Percentiles rank a stretch among this genome's conserved stretches.
Evolutionary conservation across 2,329 filamentous ascomycete genomes (phyloP).

Genomic region (Cryphonectria japonica): DNA sequence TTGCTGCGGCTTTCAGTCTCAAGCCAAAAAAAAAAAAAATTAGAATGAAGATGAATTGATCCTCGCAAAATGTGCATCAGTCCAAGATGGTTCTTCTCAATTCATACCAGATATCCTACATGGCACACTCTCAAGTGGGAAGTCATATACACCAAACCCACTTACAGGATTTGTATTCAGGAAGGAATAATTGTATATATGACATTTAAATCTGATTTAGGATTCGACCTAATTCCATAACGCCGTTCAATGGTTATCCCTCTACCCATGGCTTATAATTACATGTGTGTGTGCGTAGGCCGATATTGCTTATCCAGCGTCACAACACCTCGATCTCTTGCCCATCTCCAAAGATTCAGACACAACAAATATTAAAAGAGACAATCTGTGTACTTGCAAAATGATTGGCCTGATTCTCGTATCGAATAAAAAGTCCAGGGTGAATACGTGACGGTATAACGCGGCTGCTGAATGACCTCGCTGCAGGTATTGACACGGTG

Average conservation of each 20-base stretch:
- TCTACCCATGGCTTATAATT: neutral
- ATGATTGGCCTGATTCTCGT: neutral
- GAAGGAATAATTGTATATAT: neutral
- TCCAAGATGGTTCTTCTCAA: too few relatives aligned
- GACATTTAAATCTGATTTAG: neutral
- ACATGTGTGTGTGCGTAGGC: neutral
- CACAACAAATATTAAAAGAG: neutral
- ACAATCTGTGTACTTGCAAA: neutral
- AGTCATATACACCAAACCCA: neutral
- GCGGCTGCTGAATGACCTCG: neutral
- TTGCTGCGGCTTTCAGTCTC: too few relatives aligned
- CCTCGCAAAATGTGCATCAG: too few relatives aligned
- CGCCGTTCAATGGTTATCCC: neutral
- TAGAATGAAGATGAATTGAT: too few relatives aligned
- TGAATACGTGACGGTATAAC: neutral
- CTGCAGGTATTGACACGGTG: neutral
- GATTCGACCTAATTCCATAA: neutral
- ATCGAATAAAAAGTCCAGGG: neutral
- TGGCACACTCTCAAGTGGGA: too few relatives aligned
- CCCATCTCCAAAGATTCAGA: neutral
- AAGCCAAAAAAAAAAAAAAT: too few relatives aligned
- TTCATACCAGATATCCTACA: too few relatives aligned
- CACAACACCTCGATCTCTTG: neutral
- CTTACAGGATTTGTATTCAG: neutral
- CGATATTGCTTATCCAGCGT: neutral